Evolutionary conservation across 192 early-diverging fungal genomes (phyloP).

Genomic region (Geosiphon pyriformis): DNA sequence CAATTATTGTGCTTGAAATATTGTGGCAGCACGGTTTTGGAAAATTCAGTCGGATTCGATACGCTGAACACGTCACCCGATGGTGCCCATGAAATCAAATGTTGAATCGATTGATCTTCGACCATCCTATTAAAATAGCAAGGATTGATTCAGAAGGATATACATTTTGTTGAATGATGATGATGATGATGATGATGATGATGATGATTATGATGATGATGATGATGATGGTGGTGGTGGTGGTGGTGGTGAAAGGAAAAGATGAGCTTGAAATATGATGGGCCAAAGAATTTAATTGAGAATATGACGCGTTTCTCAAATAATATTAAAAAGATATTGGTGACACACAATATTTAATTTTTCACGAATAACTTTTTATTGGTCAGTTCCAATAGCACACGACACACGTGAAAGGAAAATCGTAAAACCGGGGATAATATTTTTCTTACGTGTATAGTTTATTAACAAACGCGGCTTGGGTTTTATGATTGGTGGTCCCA

Average conservation of each 20-base stretch:
- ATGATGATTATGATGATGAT: too few relatives aligned
- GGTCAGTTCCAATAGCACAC: not conserved
- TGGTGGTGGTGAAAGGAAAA: too few relatives aligned
- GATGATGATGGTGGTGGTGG: too few relatives aligned
- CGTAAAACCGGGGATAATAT: not conserved
- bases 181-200: too few relatives aligned
- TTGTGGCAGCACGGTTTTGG: constrained; percentile 69
- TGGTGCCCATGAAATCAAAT: constrained; percentile 72
- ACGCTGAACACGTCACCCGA: constrained; percentile 85
- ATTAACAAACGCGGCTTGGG: constrained; percentile 46
- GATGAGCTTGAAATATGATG: too few relatives aligned
- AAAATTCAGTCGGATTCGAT: constrained; percentile 78
- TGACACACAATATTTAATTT: too few relatives aligned
- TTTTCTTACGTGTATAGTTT: constrained; percentile 43
- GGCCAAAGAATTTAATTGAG: too few relatives aligned
- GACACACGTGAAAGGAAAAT: not conserved
- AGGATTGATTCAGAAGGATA: not conserved
- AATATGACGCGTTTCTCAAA: too few relatives aligned
- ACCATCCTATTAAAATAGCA: constrained; percentile 51
- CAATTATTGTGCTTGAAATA: constrained; percentile 92
- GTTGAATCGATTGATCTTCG: constrained; percentile 58
- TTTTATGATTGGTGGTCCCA: constrained; percentile 25
- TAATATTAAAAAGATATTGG: too few relatives aligned
- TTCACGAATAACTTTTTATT: not conserved
- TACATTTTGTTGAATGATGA: too few relatives aligned